Evolutionary conservation across 192 early-diverging fungal species (phyloP), one percentile per base, ranked within the genome.

Genomic region (Ambispora gerdemannii): DNA sequence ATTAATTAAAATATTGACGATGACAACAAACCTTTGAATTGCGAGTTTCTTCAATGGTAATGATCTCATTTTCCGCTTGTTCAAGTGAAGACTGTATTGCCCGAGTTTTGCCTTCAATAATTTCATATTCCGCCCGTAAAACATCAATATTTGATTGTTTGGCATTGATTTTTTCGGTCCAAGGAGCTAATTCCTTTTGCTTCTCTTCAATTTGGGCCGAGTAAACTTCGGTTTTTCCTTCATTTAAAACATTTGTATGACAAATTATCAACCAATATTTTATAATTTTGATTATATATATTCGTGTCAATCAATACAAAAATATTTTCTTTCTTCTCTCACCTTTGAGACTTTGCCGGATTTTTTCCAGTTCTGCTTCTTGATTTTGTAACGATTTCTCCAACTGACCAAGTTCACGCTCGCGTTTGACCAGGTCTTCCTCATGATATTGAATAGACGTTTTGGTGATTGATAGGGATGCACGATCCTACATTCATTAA

Each of bases 221-320:
- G 71, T 91, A 90, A n/a, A 63, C 82, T 34, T 92, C 87, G 0
- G 97, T 97, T 75, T 98, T 98, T 38, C 90, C 92, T 80, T 87
- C 32, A 7, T 24, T 27, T 20, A 25, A 25, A 19, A 31, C 13
- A 11, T 3, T 59, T 27, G 33, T 38, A 30, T n/a, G n/a, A n/a
- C n/a, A n/a, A n/a, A n/a, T n/a, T n/a, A n/a, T n/a, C n/a, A n/a
- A n/a, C n/a, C n/a, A n/a, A n/a, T n/a, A n/a, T n/a, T n/a, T n/a
- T n/a, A n/a, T n/a, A n/a, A n/a, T n/a, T n/a, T n/a, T n/a, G n/a
- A n/a, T n/a, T n/a, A n/a, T n/a, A n/a, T n/a, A n/a, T n/a, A n/a
- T n/a, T n/a, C n/a, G n/a, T n/a, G n/a, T n/a, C n/a, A n/a, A n/a
- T n/a, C n/a, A n/a, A n/a, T n/a, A n/a, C n/a, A n/a, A n/a, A n/a